Evolutionary conservation across 2,329 filamentous ascomycete species (phyloP), one percentile per base, ranked within the genome.

Genomic region (Botrytis sinoallii): DNA sequence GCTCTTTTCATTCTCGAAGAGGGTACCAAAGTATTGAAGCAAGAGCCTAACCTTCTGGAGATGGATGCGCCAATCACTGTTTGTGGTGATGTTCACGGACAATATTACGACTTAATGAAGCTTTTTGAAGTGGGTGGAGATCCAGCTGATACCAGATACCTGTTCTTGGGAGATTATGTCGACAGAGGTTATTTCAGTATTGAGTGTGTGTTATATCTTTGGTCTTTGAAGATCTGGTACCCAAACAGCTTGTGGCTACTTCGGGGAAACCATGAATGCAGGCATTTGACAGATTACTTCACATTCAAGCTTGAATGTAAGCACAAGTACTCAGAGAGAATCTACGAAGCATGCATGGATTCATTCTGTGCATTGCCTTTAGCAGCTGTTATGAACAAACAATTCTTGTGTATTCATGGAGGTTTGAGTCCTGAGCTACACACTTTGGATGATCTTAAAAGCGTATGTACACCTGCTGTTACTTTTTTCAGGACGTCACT

Each of bases 291-390:
- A 74, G 96, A 99, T 83, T 99, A 99, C 88, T 99, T 99, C 85
- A 99, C 96, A 75, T 99, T 99, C 88, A 98, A 99, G 88, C 91
- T 99, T 74, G 96, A 99, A 84, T 99, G 96, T 88, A 98, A 97
- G 86, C 96, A 99, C 89, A 99, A 99, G 84, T 99, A 99, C 85
- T 97, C 94, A 48, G 96, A 98, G 85, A 89, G 89, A 77, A 89
- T 99, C 75, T 99, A 99, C 83, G 95, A 99, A 81, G 95, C 96
- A 73, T 98, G 96, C 85, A 97, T 98, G 90, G 95, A 99, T 77
- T 97, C 96, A 0, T 99, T 99, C 88, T 99, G 96, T 85, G 88
- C 92, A 77, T 86, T 99, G 76, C 96, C 96, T 44, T 86, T 99
- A 79, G 96, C 96, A 73, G 96, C 96, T 42, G 91, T 99, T 78